Evolutionary conservation across 2,329 filamentous ascomycete genomes (phyloP), one percentile per base, ranked within the genome.

Genomic region (Drechslera avenae): DNA sequence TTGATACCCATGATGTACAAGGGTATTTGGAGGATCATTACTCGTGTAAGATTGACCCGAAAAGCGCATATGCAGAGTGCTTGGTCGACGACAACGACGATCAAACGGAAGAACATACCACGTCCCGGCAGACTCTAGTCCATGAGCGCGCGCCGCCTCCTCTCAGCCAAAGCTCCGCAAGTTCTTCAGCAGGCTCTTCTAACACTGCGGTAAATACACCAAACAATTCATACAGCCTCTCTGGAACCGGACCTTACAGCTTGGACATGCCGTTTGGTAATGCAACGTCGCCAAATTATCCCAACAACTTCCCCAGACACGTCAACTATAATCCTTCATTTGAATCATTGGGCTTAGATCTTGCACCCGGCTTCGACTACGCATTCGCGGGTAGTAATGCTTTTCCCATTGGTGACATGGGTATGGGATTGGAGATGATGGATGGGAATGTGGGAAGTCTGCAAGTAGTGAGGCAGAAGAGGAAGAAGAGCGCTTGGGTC

Each of bases 1-100:
- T 88, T 60, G 89, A 94, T 64, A 76, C 85, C 0, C 82, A 89
- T 52, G 90, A 94, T 68, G 86, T 91, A 0, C 88, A 94, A 70
- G 79, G 83, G 10, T 94, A 91, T 66, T 75, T 95, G 2, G 81
- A 80, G 33, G 60, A 69, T 4, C 79, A 82, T 41, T 81, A 82
- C 23, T 86, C 86, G 4, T 82, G 91, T 23, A 68, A 77, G 37
- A 84, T 91, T 43, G 82, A 87, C 8, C 79, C 82, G 0, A 76
- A 78, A 8, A 78, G 81, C 8, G 85, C 88, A 14, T 85, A 82
- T 46, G 77, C 88, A 1, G 81, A 39, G 81, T 82, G 7, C 80
- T 14, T 61, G 2, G 21, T 68, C 7, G 57, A 71, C 5, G 66
- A 69, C n/a, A 64, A 65, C 0, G 64, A 64, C 7, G 53, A 54